A percentile compares a stretch with the other conserved stretches of the same genome.
These are phyloP conservation scores for Apiospora marii DNA, from an alignment of 2,329 filamentous ascomycete species.

Conservation along the genomic window DNA sequence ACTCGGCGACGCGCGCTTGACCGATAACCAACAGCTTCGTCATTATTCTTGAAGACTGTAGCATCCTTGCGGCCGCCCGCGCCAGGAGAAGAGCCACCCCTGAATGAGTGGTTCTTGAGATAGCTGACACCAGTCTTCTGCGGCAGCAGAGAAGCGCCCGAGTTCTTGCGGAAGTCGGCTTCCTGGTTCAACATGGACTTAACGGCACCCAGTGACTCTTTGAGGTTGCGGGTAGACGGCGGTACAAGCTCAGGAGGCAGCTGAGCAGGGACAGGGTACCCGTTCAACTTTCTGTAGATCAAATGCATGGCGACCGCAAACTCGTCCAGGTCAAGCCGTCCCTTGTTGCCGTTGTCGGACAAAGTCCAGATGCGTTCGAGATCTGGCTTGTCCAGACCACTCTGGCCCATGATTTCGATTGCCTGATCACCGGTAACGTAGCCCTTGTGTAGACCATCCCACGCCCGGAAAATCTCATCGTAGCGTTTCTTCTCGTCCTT, in stretches of 20 bases:
- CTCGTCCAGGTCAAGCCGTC: constrained; percentile 92
- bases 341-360: constrained; percentile 92
- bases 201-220: constrained; percentile 89
- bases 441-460: constrained; percentile 94
- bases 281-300: constrained; percentile 96
- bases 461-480: constrained; percentile 91
- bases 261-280: constrained; percentile 87
- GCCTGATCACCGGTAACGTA: constrained; percentile 92
- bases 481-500: constrained; percentile 99
- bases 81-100: constrained; percentile 64
- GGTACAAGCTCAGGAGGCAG: constrained; percentile 92
- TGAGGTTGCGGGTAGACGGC: constrained; percentile 92
- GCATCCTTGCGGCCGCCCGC: constrained; percentile 81
- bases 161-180: constrained; percentile 87
- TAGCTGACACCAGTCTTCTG: constrained; percentile 99
- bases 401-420: constrained; percentile 97
- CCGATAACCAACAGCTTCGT: constrained; percentile 89
- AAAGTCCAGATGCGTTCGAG: constrained; percentile 95
- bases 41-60: constrained; percentile 96
- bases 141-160: constrained; percentile 87
- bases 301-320: constrained; percentile 99
- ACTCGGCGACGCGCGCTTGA: constrained; percentile 91
- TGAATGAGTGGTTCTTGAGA: constrained; percentile 93
- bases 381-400: constrained; percentile 88
- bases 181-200: constrained; percentile 90